These are phyloP conservation scores for Coemansia javaensis DNA, from an alignment of 192 early-diverging fungal species.

Conservation along the genomic window DNA sequence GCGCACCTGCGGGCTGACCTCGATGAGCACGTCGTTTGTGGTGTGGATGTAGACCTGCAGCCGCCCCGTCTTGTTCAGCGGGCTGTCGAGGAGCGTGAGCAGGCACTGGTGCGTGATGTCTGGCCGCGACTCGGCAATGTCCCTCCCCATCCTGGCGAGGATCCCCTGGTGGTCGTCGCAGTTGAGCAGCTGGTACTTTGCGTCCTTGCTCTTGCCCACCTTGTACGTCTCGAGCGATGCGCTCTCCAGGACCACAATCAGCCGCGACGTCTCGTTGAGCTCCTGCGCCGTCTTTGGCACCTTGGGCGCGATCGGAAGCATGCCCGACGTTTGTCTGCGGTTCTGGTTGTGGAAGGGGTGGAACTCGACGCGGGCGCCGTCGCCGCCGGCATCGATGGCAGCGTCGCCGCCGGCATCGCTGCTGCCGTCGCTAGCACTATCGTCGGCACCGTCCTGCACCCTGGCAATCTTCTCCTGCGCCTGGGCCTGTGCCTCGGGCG, in stretches of 20 bases:
- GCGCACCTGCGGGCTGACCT: slow-evolving; percentile 95
- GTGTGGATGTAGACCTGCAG: slow-evolving; percentile 98
- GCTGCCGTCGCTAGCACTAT: slow-evolving; percentile 21
- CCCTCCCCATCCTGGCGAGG: slow-evolving; percentile 6
- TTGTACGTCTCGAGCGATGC: slow-evolving; percentile 83
- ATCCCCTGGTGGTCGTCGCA: slow-evolving; percentile 71
- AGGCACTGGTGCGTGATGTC: slow-evolving; percentile 70
- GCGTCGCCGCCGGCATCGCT: not conserved
- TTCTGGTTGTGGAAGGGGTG: slow-evolving; percentile 44
- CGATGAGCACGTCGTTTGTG: slow-evolving; percentile 88
- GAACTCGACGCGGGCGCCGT: slow-evolving; percentile 12
- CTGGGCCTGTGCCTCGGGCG: not conserved
- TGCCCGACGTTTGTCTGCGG: slow-evolving; percentile 46
- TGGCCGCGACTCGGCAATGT: slow-evolving; percentile 30
- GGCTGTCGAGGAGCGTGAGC: slow-evolving; percentile 92
- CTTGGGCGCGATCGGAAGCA: slow-evolving; percentile 62
- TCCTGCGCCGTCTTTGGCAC: slow-evolving; percentile 74
- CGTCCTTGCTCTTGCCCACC: slow-evolving; percentile 51
- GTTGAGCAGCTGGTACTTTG: slow-evolving; percentile 85
- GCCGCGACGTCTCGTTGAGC: slow-evolving; percentile 68
- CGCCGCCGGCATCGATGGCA: slow-evolving; percentile 12
- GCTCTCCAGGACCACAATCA: slow-evolving; percentile 90
- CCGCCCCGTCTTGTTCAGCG: slow-evolving; percentile 97
- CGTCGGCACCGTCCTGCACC: not conserved
- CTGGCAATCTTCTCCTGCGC: too few relatives aligned